Evolutionary conservation across 495 filamentous ascomycete species (phyloP).

Genomic region (Penicillium taxi): DNA sequence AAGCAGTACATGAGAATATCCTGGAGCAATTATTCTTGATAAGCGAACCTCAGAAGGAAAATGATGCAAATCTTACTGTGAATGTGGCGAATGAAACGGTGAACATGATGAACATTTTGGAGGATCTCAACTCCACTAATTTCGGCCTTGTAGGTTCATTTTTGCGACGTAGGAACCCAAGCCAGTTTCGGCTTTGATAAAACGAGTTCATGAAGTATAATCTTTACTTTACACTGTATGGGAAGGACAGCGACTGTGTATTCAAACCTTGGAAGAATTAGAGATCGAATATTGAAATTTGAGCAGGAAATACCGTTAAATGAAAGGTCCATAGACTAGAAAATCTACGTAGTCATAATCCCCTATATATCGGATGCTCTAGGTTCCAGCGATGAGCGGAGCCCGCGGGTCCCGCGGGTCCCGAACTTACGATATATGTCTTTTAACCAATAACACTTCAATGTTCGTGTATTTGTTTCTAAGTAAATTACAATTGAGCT

Average conservation of each 20-base stretch:
- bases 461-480: neutral
- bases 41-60: neutral
- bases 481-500: conserved; percentile 8
- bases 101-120: conserved; percentile 23
- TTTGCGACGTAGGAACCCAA: conserved; percentile 1
- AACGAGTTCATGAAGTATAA: too few relatives aligned
- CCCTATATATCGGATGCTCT: too few relatives aligned
- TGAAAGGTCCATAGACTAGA: too few relatives aligned
- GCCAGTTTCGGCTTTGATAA: neutral
- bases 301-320: too few relatives aligned
- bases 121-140: conserved; percentile 20
- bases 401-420: conserved; percentile 15
- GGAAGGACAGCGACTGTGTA: too few relatives aligned
- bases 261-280: too few relatives aligned
- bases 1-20: conserved; percentile 79
- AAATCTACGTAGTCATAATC: too few relatives aligned
- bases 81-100: conserved; percentile 19
- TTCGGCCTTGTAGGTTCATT: conserved; percentile 11
- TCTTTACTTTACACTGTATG: too few relatives aligned
- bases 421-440: too few relatives aligned
- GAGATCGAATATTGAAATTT: too few relatives aligned
- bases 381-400: too few relatives aligned
- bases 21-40: conserved; percentile 11
- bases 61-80: conserved; percentile 11
- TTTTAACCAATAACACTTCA: neutral